These are phyloP conservation scores for Vitis riparia DNA, from an alignment of 164 flowering plant genomes.

Conservation along the genomic window DNA sequence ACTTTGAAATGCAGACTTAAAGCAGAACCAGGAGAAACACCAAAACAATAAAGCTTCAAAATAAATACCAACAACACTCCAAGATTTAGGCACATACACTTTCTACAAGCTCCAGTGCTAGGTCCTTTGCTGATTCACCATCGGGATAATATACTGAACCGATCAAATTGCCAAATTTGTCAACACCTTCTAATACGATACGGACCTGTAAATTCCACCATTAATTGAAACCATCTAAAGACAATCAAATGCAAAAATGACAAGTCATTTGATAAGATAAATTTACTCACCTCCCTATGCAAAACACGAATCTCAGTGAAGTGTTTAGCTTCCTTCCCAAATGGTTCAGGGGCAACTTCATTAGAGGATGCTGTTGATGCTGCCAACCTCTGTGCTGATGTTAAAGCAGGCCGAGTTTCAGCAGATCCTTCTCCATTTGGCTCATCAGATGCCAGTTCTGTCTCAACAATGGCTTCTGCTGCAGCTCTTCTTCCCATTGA, in stretches of 20 bases:
- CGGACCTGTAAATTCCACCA: conserved; percentile 64
- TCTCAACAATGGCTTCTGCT: conserved; percentile 39
- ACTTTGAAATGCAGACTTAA: no score
- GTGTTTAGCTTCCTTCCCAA: conserved; percentile 88
- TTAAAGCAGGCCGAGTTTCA: conserved; percentile 60
- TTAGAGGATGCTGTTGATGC: conserved; percentile 49
- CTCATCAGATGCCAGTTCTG: conserved; percentile 45
- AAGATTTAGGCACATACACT: conserved; percentile 50
- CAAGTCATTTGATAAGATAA: neutral
- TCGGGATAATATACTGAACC: conserved; percentile 92
- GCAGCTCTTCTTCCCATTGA: conserved; percentile 75
- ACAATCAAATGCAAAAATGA: neutral
- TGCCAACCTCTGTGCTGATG: conserved; percentile 90
- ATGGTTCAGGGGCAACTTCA: conserved; percentile 73
- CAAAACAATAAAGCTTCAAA: neutral
- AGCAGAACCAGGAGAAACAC: neutral
- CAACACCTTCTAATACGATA: conserved; percentile 90
- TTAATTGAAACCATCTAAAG: conserved; percentile 16
- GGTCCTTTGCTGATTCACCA: conserved; percentile 85
- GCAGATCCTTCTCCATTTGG: conserved; percentile 65
- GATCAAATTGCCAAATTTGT: conserved; percentile 84
- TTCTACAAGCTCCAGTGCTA: conserved; percentile 89
- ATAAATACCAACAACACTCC: neutral
- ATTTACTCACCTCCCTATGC: conserved; percentile 74
- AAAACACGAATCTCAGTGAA: conserved; percentile 86